These are phyloP conservation scores for Vitis riparia DNA, from an alignment of 164 flowering plant genomes.

Conservation along the genomic window DNA sequence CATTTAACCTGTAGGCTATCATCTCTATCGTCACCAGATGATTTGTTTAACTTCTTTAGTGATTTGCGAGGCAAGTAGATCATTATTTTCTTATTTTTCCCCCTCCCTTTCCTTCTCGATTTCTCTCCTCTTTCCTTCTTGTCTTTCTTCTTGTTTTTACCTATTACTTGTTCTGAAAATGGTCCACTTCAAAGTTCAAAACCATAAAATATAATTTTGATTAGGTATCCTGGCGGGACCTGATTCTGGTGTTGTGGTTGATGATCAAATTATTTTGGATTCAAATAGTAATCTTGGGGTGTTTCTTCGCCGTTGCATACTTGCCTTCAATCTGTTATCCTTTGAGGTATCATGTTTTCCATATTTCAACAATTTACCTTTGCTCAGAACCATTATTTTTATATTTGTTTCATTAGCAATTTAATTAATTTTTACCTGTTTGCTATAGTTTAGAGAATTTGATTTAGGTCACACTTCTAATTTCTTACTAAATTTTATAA, in stretches of 20 bases:
- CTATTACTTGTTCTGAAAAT: background rate
- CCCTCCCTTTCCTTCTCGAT: background rate
- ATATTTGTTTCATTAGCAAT: too few relatives aligned
- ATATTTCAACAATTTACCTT: background rate
- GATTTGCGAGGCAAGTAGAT: conserved; percentile 58
- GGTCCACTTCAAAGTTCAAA: background rate
- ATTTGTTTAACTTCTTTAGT: conserved; percentile 71
- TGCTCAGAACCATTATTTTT: too few relatives aligned
- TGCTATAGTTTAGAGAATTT: background rate
- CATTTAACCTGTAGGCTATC: conserved; percentile 54
- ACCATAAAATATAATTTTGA: background rate
- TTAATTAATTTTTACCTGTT: background rate
- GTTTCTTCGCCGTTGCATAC: conserved; percentile 81
- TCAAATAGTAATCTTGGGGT: conserved; percentile 72
- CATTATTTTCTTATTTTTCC: background rate
- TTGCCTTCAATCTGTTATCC: conserved; percentile 68
- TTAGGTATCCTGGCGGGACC: conserved; percentile 65
- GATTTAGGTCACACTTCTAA: background rate
- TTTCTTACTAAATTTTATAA: background rate
- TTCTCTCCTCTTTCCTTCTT: background rate
- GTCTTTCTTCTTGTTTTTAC: background rate
- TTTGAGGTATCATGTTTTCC: conserved; percentile 66
- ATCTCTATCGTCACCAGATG: conserved; percentile 75
- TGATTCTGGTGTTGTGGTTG: conserved; percentile 61
- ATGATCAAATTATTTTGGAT: conserved; percentile 78